Percentiles rank a stretch among this genome's conserved stretches.
phyloP scores from a whole-genome alignment of 129 eudicot species.

The Tagetes erecta region DNA sequence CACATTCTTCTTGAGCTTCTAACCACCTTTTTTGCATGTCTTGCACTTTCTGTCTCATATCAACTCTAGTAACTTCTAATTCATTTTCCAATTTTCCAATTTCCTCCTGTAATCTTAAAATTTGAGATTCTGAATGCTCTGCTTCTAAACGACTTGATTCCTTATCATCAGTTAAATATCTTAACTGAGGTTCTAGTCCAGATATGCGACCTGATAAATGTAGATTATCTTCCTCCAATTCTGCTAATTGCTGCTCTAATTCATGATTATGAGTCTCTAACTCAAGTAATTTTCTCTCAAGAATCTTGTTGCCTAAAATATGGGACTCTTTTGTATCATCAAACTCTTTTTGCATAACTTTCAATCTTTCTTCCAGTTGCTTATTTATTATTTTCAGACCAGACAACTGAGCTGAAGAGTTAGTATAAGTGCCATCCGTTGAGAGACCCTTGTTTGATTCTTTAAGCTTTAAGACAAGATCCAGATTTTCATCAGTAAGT shows the following conservation, averaged over 20 bases:
- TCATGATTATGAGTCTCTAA: constrained; percentile 50
- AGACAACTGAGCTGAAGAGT: constrained; percentile 42
- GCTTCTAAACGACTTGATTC: constrained; percentile 54
- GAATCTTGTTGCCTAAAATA: constrained; percentile 35
- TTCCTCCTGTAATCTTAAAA: constrained; percentile 38
- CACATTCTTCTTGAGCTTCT: constrained; percentile 71
- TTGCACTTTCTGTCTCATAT: constrained; percentile 47
- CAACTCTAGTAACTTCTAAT: constrained; percentile 47
- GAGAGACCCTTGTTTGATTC: constrained; percentile 37
- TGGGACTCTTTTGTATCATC: constrained; percentile 35
- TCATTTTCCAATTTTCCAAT: constrained; percentile 48
- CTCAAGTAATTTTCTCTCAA: constrained; percentile 46
- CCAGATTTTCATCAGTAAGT: constrained; percentile 68
- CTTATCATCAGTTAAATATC: constrained; percentile 58
- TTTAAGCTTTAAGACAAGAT: constrained; percentile 53
- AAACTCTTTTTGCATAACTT: constrained; percentile 42
- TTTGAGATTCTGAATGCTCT: constrained; percentile 52
- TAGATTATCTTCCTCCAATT: constrained; percentile 57
- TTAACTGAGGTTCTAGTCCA: constrained; percentile 66
- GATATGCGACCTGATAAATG: constrained; percentile 60
- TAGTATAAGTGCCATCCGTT: constrained; percentile 23
- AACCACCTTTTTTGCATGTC: constrained; percentile 65
- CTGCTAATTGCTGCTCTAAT: constrained; percentile 47
- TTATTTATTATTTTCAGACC: constrained; percentile 39
- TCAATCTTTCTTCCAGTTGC: constrained; percentile 42